Base-by-base conservation (phyloP, 2,329 filamentous ascomycete genomes). In the Bipolaris oryzae region DNA sequence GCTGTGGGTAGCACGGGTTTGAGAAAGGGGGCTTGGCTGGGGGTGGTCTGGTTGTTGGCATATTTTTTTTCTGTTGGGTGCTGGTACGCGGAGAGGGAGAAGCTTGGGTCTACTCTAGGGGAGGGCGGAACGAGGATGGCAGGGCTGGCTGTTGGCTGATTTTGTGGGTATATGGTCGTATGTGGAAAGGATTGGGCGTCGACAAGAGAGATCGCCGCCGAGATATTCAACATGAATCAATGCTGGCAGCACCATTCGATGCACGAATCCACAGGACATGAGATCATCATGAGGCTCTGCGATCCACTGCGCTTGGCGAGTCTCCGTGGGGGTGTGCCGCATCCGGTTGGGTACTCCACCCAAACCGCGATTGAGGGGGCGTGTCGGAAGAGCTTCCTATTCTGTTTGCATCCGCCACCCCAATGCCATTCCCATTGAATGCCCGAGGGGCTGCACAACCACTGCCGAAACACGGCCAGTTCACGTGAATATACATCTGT, bases 1-100 rank as follows among this genome's bases (percentile, higher is more conserved):
- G 9, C 39, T 67, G 45, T 75, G 73, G 74, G 68, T 71, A 10
- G 51, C 71, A 50, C 55, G 66, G 38, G 50, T 68, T 41, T 57
- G 43, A 45, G 9, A 11, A 37, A 13, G 43, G n/a, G 50, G 33
- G 34, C 33, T 20, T 16, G 31, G 20, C 42, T 43, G 11, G 54
- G 15, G 7, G 28, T 3, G 34, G 16, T 13, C 35, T 3, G 34
- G 15, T 38, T 41, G 31, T 33, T 37, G 42, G 7, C 37, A 53
- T 42, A 3, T 25, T 25, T 48, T 25, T 48, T 21, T 53, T 50
- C 18, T 53, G 49, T 56, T 53, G 21, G 20, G 49, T 48, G 38
- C 7, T 31, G 28, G 28, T 31, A 31, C 28, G 10, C n/a, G 34
- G 13, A 9, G 34, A 25, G 7, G 16, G 39, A 25, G 23, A 16